Conservation (phyloP, 192 early-diverging fungal species). For the Umbelopsis vinacea region DNA sequence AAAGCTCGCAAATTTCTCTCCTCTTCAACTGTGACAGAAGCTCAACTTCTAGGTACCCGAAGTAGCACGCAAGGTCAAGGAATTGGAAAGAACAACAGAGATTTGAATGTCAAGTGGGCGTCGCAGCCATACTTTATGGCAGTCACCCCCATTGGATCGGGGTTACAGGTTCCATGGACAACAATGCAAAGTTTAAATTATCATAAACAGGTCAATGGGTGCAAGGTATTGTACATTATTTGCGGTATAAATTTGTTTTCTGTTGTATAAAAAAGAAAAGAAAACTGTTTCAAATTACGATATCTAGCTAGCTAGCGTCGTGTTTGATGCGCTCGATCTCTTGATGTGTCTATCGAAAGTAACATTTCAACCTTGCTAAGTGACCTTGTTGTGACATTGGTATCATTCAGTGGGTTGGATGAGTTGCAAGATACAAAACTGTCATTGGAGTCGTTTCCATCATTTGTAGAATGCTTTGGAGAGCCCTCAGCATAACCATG, state of each 20-base stretch:
- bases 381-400: not conserved
- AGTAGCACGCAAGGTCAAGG: not conserved
- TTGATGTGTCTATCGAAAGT: slow-evolving; percentile 12
- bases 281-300: not conserved
- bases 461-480: not conserved
- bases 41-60: not conserved
- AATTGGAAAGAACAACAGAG: not conserved
- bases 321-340: not conserved
- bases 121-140: not conserved
- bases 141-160: not conserved
- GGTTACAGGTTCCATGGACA: too few species aligned
- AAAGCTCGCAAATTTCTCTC: slow-evolving; percentile 10
- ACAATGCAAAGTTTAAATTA: too few species aligned
- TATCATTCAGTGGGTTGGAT: not conserved
- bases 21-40: slow-evolving; percentile 14
- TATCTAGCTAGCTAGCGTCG: not conserved
- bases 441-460: not conserved
- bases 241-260: too few species aligned
- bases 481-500: not conserved
- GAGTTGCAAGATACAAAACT: slow-evolving; percentile 10
- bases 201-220: too few species aligned
- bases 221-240: too few species aligned
- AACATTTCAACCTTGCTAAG: not conserved
- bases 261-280: not conserved
- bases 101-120: slow-evolving; percentile 1